phyloP scores from a whole-genome alignment of 2,329 filamentous ascomycete species.

The Periconia sp. region DNA sequence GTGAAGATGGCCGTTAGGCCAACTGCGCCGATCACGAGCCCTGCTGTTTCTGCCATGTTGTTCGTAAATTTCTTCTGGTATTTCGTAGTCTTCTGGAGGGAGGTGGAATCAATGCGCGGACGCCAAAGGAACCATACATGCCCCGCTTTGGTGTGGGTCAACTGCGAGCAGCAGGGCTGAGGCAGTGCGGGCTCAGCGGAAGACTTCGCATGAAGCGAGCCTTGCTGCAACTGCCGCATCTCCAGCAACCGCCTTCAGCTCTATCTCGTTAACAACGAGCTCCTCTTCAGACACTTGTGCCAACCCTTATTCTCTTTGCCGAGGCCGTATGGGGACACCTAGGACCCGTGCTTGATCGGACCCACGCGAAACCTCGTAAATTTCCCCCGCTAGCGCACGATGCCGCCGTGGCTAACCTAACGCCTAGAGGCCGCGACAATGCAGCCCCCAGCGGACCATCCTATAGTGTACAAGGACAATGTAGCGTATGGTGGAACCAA shows the following conservation, averaged over 20 bases:
- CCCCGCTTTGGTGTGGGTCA: neutral
- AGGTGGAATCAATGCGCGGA: neutral
- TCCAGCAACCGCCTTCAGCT: too few species aligned
- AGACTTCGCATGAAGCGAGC: neutral
- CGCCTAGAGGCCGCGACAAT: constrained; percentile 5
- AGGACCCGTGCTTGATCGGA: neutral
- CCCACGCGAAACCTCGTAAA: neutral
- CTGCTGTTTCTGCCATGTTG: constrained; percentile 1
- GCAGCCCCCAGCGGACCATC: neutral
- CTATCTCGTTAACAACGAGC: too few species aligned
- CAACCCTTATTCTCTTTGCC: neutral
- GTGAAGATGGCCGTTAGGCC: neutral
- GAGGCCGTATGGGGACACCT: neutral
- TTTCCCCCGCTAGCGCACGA: neutral
- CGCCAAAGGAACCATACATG: neutral
- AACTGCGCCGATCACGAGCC: neutral
- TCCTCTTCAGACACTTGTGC: neutral
- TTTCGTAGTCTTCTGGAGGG: neutral
- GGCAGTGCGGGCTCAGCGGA: neutral
- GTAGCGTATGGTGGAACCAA: neutral
- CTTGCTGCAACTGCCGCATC: neutral
- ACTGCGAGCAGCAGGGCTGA: neutral
- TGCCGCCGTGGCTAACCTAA: neutral
- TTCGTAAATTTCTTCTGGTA: neutral
- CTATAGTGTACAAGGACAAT: neutral